Evolutionary conservation across 495 filamentous ascomycete species (phyloP), one percentile per base, ranked within the genome.

Genomic region (Alectoria sarmentosa): DNA sequence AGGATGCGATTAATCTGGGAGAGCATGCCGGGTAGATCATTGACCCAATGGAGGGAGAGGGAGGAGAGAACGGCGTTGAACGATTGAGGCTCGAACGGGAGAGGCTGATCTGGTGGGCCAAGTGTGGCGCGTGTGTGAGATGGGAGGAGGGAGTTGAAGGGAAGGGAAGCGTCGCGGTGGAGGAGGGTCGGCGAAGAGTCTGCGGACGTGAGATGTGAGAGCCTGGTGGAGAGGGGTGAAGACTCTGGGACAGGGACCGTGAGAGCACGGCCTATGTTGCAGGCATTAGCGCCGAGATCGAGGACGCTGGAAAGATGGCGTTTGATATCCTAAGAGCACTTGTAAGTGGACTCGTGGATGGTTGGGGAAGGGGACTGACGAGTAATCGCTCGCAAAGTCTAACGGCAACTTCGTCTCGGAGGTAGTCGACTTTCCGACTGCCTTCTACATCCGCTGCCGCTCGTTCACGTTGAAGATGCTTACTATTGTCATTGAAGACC

Each of bases 271-370:
- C 92, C 94, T 71, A 99, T 89, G 77, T 96, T 94, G 81, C 92
- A 96, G 63, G 92, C 86, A 74, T 97, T 96, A 66, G 95, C 92
- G 65, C 94, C 95, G 32, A 97, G 86, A 74, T 99, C 95, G 68
- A 99, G 90, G 54, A 92, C 90, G 58, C 84, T 77, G 32, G 88
- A 85, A 73, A 95, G 94, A 41, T 84, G 77, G 34, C 95, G 90
- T 69, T 95, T 96, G 76, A 98, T 92, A 70, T 97, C 91, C 89
- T 96, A 32, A n/a, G n/a, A n/a, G n/a, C n/a, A n/a, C n/a, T n/a
- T n/a, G n/a, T n/a, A n/a, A n/a, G n/a, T n/a, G n/a, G n/a, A n/a
- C n/a, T 59, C 65, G 38, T 44, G 61, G 21, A 48, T 42, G 14
- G 39, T 65, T 63, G 55, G 61, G 59, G 58, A 28, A 14, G 46